Conservation (phyloP, 2,329 filamentous ascomycete species). For the Trichoderma atrobrunneum region DNA sequence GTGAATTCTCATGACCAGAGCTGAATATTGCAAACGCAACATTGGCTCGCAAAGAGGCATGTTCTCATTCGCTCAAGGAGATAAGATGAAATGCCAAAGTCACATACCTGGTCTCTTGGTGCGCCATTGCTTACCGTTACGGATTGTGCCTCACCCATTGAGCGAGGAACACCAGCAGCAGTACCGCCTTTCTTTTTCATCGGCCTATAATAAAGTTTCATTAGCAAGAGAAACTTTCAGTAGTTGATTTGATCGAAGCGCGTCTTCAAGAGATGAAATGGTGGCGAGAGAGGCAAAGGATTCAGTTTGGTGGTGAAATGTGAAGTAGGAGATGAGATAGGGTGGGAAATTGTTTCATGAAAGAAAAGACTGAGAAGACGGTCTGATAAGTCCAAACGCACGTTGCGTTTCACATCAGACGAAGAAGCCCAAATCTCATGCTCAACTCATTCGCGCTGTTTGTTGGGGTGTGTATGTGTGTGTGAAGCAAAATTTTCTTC, state of each 20-base stretch:
- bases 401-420: background rate
- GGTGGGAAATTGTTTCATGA: background rate
- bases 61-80: background rate
- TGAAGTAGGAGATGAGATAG: background rate
- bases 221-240: background rate
- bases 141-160: conserved; percentile 62
- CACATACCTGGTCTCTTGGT: conserved; percentile 52
- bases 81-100: background rate
- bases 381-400: background rate
- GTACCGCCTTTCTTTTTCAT: conserved; percentile 69
- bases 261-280: background rate
- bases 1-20: background rate
- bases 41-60: background rate
- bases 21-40: background rate
- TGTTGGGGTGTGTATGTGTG: background rate
- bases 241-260: background rate
- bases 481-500: conserved; percentile 4
- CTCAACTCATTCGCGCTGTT: background rate
- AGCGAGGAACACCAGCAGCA: conserved; percentile 65
- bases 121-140: conserved; percentile 55
- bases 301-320: background rate
- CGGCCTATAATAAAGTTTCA: conserved; percentile 49
- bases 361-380: no score
- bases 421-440: background rate
- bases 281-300: background rate